Base-by-base conservation (phyloP, 2,329 filamentous ascomycete species). In the Fusarium sp. region DNA sequence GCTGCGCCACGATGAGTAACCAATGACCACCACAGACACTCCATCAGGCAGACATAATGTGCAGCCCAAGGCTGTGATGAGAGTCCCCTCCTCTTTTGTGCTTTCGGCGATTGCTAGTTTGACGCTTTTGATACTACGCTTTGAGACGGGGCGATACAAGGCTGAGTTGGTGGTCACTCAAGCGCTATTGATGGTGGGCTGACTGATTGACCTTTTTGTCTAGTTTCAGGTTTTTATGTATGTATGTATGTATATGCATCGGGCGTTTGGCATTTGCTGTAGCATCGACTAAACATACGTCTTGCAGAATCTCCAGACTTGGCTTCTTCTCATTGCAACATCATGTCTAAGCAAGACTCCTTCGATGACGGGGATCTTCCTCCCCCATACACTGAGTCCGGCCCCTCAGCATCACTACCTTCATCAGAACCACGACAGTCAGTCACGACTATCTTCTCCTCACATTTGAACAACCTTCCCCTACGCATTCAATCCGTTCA, bases 401-500 rank as follows among this genome's bases (percentile, higher is more conserved):
- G 67, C 6, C 56, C 72, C 28, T 72, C 74, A 20, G 22, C 18
- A 51, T 35, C 62, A 52, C 18, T 51, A n/a, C 41, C 66, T 7
- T 24, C 31, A 22, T 54, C 56, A 12, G 11, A 68, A 39, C 45
- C 69, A 22, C 48, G 47, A 22, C 64, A 69, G 28, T 55, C 70
- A 42, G 48, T 74, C 41, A 78, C 80, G 1, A 76, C 78, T 7
- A 78, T 84, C 58, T 80, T 84, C 24, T 69, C 80, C 1, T 68
- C 81, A 4, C 82, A 85, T 69, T 76, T 87, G 11, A 64, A 78
- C 2, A 78, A 64, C 2, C 81, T 87, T 0, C 81, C 85, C 1
- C 65, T 70, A 7, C 82, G 81, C 42, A 84, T 87, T 26, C 79
- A 79, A 8, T 76, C 77, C 11, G 80, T 78, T 5, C 81, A 83